Evolutionary conservation across 1,139 yeast species (phyloP), one percentile per base, ranked within the genome.

Genomic region (Pneumocystis murina): DNA sequence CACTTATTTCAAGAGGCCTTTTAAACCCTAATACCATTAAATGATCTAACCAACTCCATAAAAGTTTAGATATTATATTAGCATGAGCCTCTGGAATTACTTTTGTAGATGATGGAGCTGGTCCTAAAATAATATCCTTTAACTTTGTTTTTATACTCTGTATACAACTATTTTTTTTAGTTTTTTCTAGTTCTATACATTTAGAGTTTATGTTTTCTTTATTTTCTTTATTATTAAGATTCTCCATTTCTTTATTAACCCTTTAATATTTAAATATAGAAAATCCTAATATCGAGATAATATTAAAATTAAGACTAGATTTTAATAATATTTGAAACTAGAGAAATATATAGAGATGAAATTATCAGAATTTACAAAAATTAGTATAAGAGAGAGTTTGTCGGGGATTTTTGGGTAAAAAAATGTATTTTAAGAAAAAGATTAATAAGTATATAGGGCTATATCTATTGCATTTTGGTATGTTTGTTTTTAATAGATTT

Each of bases 41-140:
- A 4, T 85, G 87, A 1, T 91, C 83, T 95, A 92, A 87, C 99
- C 99, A 92, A 59, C 83, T 78, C 73, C 92, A 92, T 0, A 95
- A 84, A 65, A 94, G 77, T 67, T 82, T 80, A 20, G 95, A 84
- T 71, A 91, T 90, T 33, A 90, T 76, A 71, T 91, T 87, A 14
- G 99, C 95, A 48, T 76, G 76, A 1, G 12, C 7, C 4, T 48
- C 55, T 24, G 55, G 55, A 70, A 48, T 48, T 8, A 48, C 33
- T 3, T 24, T 48, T 7, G 30, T 48, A 20, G n/a, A 24, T 24
- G 55, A 48, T 12, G 55, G 55, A 10, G 10, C 33, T 4, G 55
- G 55, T 24, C 55, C 55, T 48, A 48, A 48, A 12, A 48, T 12
- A 24, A 48, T 24, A 24, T 48, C 2, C n/a, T 48, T 48, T 10